Evolutionary conservation across 2,329 filamentous ascomycete genomes (phyloP), one percentile per base, ranked within the genome.

Genomic region (Arthrobotrys conoides): DNA sequence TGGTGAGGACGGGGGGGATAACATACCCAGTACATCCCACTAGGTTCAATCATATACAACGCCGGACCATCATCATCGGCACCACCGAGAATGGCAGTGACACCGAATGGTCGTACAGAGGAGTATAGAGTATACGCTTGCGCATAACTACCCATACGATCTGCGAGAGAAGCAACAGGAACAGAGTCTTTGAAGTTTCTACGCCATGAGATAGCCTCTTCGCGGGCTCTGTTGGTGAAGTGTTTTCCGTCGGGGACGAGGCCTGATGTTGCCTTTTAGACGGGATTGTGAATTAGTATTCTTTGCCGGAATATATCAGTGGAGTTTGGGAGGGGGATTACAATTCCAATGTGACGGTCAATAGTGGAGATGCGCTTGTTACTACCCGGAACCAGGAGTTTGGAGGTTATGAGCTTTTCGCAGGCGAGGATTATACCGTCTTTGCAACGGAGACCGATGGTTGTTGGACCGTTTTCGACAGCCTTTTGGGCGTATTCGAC

Each of bases 11-110:
- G 9, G 33, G 27, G 24, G n/a, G 30, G 5, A 14, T 14, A 48
- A 44, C 86, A 67, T 87, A 90, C 89, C 96, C 96, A 99, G 88
- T 97, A 98, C 82, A 95, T 87, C 71, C 96, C 96, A 83, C 94
- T 97, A 49, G 96, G 96, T 87, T 99, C 96, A 82, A 99, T 95
- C 96, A 99, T 99, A 89, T 97, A 99, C 80, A 99, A 89, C 80
- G 91, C 94, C 22, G 96, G 96, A 82, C 96, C 96, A 85, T 97
- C 94, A 70, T 92, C 93, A 86, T 99, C 96, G 89, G 94, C 96
- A 78, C 96, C 96, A 82, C 91, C 96, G 79, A 99, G 86, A 84
- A 99, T 98, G 79, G 94, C 93, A 20, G 95, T 97, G 84, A 98
- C 93, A 83, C 96, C 96, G 84, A 99, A 99, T 38, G 96, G 96